phyloP scores from a whole-genome alignment of 345 rosid species.

The Stellera chamaejasme region DNA sequence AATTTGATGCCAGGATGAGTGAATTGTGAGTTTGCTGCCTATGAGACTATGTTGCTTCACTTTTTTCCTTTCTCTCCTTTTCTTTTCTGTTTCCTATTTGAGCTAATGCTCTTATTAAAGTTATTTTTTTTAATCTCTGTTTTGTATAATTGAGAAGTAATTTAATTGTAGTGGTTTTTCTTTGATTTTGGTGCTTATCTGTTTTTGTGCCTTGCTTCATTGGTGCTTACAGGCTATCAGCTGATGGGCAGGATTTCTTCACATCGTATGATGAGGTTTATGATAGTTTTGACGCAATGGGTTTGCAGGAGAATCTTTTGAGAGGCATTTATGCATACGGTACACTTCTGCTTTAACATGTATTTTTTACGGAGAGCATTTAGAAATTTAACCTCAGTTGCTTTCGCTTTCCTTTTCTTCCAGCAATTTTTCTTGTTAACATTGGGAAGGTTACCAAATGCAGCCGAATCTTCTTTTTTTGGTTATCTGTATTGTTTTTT shows the following conservation, averaged over 20 bases:
- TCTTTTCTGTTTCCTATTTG: not conserved
- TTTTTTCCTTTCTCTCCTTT: not conserved
- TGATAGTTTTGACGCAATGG: constrained; percentile 72
- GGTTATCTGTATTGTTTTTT: not conserved
- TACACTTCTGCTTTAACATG: constrained; percentile 7
- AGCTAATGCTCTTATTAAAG: not conserved
- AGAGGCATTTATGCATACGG: constrained; percentile 86
- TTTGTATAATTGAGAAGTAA: not conserved
- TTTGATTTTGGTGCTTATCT: constrained; percentile 5
- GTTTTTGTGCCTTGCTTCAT: constrained; percentile 2
- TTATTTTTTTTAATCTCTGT: not conserved
- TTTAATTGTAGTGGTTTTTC: not conserved
- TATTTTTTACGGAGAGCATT: too few species aligned
- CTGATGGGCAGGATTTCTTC: constrained; percentile 57
- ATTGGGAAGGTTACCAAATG: not conserved
- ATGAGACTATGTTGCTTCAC: too few species aligned
- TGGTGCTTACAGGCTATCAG: constrained; percentile 38
- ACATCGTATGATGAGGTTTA: constrained; percentile 64
- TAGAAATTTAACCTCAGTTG: too few species aligned
- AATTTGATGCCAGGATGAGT: constrained; percentile 55
- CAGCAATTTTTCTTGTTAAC: too few species aligned
- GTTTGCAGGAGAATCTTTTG: constrained; percentile 73
- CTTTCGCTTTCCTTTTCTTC: not conserved
- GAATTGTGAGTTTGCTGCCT: constrained; percentile 39
- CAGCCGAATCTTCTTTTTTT: too few species aligned